phyloP scores from a whole-genome alignment of 306 rosid species.

The Sphenostylis stenocarpa region DNA sequence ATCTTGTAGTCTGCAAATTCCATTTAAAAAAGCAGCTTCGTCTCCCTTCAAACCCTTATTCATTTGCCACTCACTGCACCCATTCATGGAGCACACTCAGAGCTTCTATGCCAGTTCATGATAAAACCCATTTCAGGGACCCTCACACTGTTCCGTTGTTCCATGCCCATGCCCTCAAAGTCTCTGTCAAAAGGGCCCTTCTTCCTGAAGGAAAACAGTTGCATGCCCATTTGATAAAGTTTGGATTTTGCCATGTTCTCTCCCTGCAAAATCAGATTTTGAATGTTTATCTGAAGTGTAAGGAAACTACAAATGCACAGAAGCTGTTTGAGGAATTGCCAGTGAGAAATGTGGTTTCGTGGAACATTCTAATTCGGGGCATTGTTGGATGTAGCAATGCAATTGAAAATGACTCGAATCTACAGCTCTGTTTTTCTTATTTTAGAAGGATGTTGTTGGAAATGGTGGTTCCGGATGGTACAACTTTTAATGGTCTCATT shows the following conservation, averaged over 20 bases:
- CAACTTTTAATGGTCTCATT: conserved; percentile 58
- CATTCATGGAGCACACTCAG: conserved; percentile 34
- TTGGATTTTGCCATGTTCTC: conserved; percentile 48
- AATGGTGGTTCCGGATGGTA: conserved; percentile 50
- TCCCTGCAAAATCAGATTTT: conserved; percentile 58
- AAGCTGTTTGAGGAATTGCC: conserved; percentile 70
- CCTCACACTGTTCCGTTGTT: conserved; percentile 36
- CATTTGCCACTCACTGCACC: conserved; percentile 21
- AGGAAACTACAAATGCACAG: conserved; percentile 43
- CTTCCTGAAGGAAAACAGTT: conserved; percentile 61
- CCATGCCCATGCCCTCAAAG: conserved; percentile 57
- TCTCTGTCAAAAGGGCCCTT: conserved; percentile 50
- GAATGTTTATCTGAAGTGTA: conserved; percentile 50
- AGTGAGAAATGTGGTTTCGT: conserved; percentile 65
- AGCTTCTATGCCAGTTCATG: conserved; percentile 31
- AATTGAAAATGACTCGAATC: conserved; percentile 11
- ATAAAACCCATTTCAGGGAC: conserved; percentile 41
- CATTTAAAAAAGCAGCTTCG: conserved; percentile 38
- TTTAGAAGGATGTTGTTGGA: conserved; percentile 66
- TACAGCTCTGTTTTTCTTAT: conserved; percentile 38
- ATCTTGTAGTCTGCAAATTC: conserved; percentile 35
- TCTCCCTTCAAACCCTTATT: conserved; percentile 35
- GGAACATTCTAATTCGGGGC: conserved; percentile 68
- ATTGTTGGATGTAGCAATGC: conserved; percentile 32
- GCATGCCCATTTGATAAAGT: conserved; percentile 62